phyloP scores from a whole-genome alignment of 176 grass and related monocot genomes.

The Triticum aestivum region DNA sequence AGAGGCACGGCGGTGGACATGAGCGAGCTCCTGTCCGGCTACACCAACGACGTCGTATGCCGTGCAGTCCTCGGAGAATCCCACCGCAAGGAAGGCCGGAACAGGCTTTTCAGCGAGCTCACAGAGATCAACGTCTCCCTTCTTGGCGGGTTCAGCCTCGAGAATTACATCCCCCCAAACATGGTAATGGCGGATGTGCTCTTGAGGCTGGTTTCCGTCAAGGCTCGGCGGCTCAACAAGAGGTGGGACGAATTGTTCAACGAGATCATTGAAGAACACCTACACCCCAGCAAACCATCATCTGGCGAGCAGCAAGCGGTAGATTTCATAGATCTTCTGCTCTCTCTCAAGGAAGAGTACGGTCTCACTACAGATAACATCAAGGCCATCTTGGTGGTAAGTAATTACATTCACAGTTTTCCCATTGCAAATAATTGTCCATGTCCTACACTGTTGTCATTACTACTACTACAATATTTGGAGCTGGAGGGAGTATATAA shows the following conservation, averaged over 20 bases:
- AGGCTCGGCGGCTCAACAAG: neutral
- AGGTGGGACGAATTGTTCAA: constrained; percentile 33
- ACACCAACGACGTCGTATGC: constrained; percentile 39
- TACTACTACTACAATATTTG: no score
- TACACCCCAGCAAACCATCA: neutral
- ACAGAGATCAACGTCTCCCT: constrained; percentile 28
- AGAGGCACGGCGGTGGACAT: constrained; percentile 21
- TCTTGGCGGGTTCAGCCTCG: neutral
- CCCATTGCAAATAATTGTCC: no score
- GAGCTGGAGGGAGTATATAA: no score
- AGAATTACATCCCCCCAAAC: neutral
- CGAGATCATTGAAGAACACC: constrained; percentile 27
- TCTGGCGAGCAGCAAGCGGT: neutral
- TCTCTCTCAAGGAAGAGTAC: neutral
- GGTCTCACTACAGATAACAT: neutral
- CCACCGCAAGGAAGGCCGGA: neutral
- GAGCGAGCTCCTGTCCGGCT: constrained; percentile 16
- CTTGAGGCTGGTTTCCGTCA: constrained; percentile 7
- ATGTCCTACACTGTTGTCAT: no score
- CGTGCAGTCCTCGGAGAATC: constrained; percentile 16
- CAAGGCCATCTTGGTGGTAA: neutral
- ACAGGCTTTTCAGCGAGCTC: constrained; percentile 33
- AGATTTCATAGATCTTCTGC: neutral
- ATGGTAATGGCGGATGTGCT: neutral
- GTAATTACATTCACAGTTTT: neutral